Percentiles rank a stretch among this genome's conserved stretches.
phyloP scores from a whole-genome alignment of 805 yeast species.

The Lipomyces spencermartinsiae region DNA sequence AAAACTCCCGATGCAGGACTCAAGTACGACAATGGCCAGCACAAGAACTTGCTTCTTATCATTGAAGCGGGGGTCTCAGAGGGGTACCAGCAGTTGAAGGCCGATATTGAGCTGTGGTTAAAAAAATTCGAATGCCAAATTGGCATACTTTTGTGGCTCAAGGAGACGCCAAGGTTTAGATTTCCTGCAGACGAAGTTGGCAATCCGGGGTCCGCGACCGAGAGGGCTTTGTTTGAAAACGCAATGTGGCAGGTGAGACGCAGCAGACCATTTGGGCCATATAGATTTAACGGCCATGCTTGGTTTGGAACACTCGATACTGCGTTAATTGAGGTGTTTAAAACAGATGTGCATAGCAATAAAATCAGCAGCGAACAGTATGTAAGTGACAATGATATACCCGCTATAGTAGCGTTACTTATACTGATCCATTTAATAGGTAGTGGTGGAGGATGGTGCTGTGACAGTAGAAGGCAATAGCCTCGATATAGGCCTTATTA shows the following conservation, averaged over 20 bases:
- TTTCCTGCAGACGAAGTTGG: not conserved
- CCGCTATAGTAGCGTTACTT: not conserved
- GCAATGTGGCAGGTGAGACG: not conserved
- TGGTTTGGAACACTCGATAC: not conserved
- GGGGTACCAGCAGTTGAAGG: not conserved
- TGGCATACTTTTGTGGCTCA: not conserved
- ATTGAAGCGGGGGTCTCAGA: not conserved
- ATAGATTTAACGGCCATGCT: not conserved
- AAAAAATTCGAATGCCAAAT: not conserved
- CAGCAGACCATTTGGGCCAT: not conserved
- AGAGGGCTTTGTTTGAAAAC: not conserved
- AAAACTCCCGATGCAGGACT: not conserved
- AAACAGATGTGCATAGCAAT: not conserved
- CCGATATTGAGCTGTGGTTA: not conserved
- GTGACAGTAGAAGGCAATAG: not conserved
- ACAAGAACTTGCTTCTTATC: not conserved
- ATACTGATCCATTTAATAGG: not conserved
- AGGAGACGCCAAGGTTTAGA: constrained; percentile 1
- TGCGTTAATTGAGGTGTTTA: not conserved
- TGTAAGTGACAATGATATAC: not conserved
- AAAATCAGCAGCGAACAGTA: not conserved
- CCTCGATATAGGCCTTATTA: not conserved
- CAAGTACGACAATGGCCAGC: not conserved
- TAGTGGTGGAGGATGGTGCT: not conserved
- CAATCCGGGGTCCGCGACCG: not conserved